A percentile compares a stretch with the other conserved stretches of the same genome.
These are phyloP conservation scores for Apophysomyces elegans DNA, from an alignment of 371 early-diverging fungal genomes.

Conservation along the genomic window DNA sequence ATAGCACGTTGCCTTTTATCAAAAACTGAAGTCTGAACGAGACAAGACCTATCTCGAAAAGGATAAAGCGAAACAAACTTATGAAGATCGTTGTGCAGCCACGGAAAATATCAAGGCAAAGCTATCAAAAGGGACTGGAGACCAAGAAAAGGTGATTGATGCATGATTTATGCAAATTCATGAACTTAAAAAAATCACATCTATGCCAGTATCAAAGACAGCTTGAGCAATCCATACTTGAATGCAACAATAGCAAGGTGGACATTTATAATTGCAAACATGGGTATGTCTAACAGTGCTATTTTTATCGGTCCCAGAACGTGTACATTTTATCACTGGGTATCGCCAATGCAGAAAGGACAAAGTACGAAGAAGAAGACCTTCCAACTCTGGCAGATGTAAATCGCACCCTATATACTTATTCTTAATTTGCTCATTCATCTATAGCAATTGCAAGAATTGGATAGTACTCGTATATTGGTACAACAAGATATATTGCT, in stretches of 20 bases:
- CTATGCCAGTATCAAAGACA: conserved; percentile 47
- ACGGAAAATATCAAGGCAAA: conserved; percentile 58
- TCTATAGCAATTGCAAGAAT: conserved; percentile 63
- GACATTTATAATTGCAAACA: background rate
- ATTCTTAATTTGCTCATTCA: background rate
- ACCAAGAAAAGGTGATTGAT: conserved; percentile 42
- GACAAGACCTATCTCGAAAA: conserved; percentile 71
- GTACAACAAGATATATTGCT: conserved; percentile 52
- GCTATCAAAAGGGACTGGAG: conserved; percentile 37
- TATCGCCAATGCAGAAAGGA: conserved; percentile 64
- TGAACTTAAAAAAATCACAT: background rate
- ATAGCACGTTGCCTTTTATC: conserved; percentile 72
- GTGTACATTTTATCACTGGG: conserved; percentile 62
- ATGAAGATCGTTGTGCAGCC: conserved; percentile 72
- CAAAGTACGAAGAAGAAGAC: conserved; percentile 65
- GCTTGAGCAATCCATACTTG: conserved; percentile 69
- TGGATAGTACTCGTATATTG: conserved; percentile 58
- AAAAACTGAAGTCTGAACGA: conserved; percentile 65
- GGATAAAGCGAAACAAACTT: conserved; percentile 71
- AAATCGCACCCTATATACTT: conserved; percentile 18
- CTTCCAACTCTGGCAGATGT: conserved; percentile 67
- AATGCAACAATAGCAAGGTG: conserved; percentile 84
- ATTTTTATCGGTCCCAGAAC: conserved; percentile 52
- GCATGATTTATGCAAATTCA: background rate
- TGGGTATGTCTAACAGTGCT: background rate